Evolutionary conservation across 108 stramenopile genomes (phyloP), one percentile per base, ranked within the genome.

Genomic region (Nitzschia palea): DNA sequence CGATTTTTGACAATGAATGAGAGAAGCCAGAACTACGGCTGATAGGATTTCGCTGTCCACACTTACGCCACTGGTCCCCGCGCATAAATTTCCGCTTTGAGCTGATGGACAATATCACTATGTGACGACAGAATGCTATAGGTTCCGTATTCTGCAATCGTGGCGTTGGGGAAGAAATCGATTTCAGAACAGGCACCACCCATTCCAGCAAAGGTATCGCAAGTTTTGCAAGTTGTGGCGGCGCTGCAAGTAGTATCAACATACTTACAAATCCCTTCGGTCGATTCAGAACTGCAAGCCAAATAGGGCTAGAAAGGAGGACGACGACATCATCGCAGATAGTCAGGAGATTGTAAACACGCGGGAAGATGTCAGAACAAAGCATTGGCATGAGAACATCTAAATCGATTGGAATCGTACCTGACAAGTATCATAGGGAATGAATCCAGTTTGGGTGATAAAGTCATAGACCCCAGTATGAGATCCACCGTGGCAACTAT

Each of bases 31-130:
- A 52, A 52, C n/a, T n/a, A n/a, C n/a, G n/a, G n/a, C n/a, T n/a
- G n/a, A n/a, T n/a, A n/a, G n/a, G n/a, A n/a, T n/a, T n/a, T n/a
- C n/a, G n/a, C n/a, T n/a, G n/a, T n/a, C n/a, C n/a, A n/a, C n/a
- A 48, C 45, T 33, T 28, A 45, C 48, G 74, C 74, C 47, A 76
- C 62, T 31, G 74, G 74, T n/a, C 74, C 97, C 27, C 95, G 88
- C 22, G 89, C 90, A 71, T 88, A 95, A 43, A 98, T 95, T 77
- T 98, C 97, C 3, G 87, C 85, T 85, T 89, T 90, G 44, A 95
- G 86, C 42, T 83, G 84, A 63, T 86, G 79, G 14, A 78, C 78
- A 32, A 83, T 80, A 15, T 68, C 64, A 20, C 50, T 62, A 0
- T 62, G 71, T 53, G 72, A 59, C 42, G 74, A 78, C 53, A 79